Evolutionary conservation across 306 rosid species (phyloP).

Genomic region (Medicago ruthenica): DNA sequence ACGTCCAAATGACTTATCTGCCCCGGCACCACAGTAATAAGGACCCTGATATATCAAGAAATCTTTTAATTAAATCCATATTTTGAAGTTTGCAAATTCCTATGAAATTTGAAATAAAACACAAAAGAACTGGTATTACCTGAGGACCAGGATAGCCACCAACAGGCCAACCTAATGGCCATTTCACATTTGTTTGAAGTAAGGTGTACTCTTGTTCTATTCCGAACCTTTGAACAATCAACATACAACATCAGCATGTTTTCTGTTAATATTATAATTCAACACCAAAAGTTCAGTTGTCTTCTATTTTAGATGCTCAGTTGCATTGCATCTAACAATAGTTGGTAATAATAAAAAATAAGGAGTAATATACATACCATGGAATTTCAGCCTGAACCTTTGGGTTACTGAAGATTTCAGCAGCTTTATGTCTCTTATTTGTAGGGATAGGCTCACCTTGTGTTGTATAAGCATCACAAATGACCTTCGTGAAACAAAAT

Average conservation of each 20-base stretch:
- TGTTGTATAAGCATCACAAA: conserved; percentile 92
- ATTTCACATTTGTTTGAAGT: conserved; percentile 86
- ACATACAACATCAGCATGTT: conserved; percentile 44
- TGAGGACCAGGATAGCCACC: conserved; percentile 99
- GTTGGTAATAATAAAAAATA: background rate
- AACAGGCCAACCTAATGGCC: conserved; percentile 99
- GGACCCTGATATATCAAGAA: conserved; percentile 73
- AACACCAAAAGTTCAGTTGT: conserved; percentile 35
- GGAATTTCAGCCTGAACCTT: conserved; percentile 83
- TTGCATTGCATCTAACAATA: conserved; percentile 3
- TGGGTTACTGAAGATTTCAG: conserved; percentile 77
- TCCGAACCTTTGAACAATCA: conserved; percentile 75
- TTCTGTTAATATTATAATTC: conserved; percentile 37
- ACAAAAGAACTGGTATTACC: conserved; percentile 52
- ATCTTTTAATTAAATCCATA: conserved; percentile 11
- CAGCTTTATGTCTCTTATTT: conserved; percentile 89
- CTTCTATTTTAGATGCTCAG: conserved; percentile 24
- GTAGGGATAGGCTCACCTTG: conserved; percentile 95
- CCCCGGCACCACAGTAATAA: conserved; percentile 91
- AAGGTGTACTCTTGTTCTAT: conserved; percentile 99
- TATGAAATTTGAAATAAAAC: conserved; percentile 37
- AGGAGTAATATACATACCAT: conserved; percentile 54
- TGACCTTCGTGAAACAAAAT: conserved; percentile 66
- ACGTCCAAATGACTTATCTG: conserved; percentile 98
- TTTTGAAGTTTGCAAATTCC: conserved; percentile 5